Evolutionary conservation across 805 yeast genomes (phyloP), one percentile per base, ranked within the genome.

Genomic region (Sporopachydermia lactativora): DNA sequence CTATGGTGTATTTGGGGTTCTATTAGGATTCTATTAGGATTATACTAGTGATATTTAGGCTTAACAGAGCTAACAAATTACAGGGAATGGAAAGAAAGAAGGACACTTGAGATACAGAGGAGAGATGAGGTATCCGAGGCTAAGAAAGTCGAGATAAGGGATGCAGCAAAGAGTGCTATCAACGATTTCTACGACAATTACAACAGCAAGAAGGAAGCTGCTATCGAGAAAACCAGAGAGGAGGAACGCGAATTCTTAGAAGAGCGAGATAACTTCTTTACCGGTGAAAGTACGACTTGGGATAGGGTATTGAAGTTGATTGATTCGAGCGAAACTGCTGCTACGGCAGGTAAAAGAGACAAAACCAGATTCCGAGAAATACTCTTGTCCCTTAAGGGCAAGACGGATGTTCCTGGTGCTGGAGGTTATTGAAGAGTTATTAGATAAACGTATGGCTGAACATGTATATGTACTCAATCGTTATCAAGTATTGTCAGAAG

Each of bases 141-240:
- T 49, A 81, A 74, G 57, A 73, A 80, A 53, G 65, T 65, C 19
- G 84, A 77, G 45, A 69, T 85, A 43, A 71, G 80, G 42, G 71
- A 73, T 40, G 78, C 79, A 46, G 97, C 97, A 5, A 73, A 75
- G 53, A 75, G 77, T 56, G 77, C 85, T 41, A 75, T 86, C 53
- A 96, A 89, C 57, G 95, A 82, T 47, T 89, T 89, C 59, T 89
- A 89, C 60, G 95, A 84, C 51, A 79, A 78, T 54, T 89, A 89
- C 68, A 86, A 84, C 63, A 66, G 70, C 54, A 88, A 88, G 65
- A 81, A 77, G 59, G 89, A 84, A 41, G 71, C 71, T 48, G 73
- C 76, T 40, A 63, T 77, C 42, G 77, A 73, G 45, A 69, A 71
- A 43, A 78, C 82, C 8, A 66, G 68, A 55, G 64, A 66, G 40